Evolutionary conservation across 371 early-diverging fungal species (phyloP).

Genomic region (Mortierella sp.): DNA sequence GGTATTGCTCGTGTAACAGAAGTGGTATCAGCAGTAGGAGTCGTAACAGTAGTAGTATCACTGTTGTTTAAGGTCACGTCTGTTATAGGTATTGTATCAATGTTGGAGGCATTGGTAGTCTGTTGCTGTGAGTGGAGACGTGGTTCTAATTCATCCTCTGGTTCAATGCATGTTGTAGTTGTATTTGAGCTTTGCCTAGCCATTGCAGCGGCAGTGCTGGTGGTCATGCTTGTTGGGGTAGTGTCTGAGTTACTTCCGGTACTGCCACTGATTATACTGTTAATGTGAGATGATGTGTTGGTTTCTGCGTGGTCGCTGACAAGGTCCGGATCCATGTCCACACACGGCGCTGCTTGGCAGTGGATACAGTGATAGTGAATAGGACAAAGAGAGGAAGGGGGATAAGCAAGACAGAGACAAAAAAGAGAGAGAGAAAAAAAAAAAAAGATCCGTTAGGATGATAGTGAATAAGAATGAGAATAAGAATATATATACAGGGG

Average conservation of each 20-base stretch:
- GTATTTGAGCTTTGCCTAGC: constrained; percentile 22
- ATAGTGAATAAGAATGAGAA: neutral
- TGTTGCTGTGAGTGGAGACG: constrained; percentile 7
- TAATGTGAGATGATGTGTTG: neutral
- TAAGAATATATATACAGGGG: constrained; percentile 9
- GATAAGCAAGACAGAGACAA: neutral
- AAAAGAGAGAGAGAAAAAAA: neutral
- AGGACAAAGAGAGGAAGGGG: neutral
- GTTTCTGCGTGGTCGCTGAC: constrained; percentile 21
- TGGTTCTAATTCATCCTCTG: constrained; percentile 16
- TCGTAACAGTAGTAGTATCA: neutral
- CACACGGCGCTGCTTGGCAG: constrained; percentile 3
- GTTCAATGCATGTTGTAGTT: constrained; percentile 25
- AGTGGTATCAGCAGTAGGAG: constrained; percentile 12
- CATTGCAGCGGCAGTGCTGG: constrained; percentile 37
- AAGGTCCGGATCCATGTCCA: constrained; percentile 36
- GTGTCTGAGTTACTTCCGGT: neutral
- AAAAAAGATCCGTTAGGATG: constrained; percentile 6
- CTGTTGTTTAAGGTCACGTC: neutral
- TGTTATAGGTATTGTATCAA: neutral
- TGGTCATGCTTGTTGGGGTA: constrained; percentile 11
- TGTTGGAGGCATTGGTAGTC: neutral
- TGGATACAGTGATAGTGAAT: neutral
- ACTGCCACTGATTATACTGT: constrained; percentile 5
- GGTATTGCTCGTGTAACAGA: neutral